A percentile compares a stretch with the other conserved stretches of the same genome.
Evolutionary conservation across 176 grass and related monocot genomes (phyloP).

Genomic region (Chrysopogon serrulatus): DNA sequence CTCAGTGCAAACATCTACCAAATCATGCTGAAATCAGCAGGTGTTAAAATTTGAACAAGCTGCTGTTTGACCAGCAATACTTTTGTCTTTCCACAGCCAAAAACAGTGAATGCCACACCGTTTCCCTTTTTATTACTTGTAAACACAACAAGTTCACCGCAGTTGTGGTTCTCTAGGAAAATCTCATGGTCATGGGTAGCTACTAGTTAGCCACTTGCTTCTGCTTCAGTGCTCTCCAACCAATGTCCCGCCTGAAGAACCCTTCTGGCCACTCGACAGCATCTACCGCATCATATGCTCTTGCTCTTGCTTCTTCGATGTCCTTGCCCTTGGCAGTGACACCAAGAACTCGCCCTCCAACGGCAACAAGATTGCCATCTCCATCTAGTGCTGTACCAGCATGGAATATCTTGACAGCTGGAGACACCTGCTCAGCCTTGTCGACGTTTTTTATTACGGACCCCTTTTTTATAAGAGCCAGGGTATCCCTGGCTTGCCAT

Average conservation of each 20-base stretch:
- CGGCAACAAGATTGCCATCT: constrained; percentile 62
- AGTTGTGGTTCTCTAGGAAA: background rate
- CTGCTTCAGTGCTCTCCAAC: constrained; percentile 64
- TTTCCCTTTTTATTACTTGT: background rate
- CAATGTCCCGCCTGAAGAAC: constrained; percentile 73
- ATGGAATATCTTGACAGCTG: constrained; percentile 87
- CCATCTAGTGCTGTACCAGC: constrained; percentile 56
- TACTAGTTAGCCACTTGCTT: constrained; percentile 25
- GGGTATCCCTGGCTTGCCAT: constrained; percentile 88
- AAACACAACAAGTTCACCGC: background rate
- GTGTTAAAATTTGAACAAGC: background rate
- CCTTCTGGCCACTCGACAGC: constrained; percentile 79
- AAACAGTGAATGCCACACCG: background rate
- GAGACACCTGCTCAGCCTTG: constrained; percentile 63
- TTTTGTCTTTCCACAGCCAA: background rate
- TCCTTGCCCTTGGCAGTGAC: constrained; percentile 73
- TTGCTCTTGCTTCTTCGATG: constrained; percentile 59
- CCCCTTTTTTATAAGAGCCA: constrained; percentile 67
- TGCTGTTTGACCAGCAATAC: background rate
- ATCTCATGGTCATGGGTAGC: background rate
- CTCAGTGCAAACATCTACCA: background rate
- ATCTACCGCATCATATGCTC: constrained; percentile 57
- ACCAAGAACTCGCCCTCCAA: constrained; percentile 59
- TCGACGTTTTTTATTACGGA: constrained; percentile 68
- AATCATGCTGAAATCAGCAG: background rate